Conservation (phyloP, 495 filamentous ascomycete genomes). For the Trichoderma erinaceum region DNA sequence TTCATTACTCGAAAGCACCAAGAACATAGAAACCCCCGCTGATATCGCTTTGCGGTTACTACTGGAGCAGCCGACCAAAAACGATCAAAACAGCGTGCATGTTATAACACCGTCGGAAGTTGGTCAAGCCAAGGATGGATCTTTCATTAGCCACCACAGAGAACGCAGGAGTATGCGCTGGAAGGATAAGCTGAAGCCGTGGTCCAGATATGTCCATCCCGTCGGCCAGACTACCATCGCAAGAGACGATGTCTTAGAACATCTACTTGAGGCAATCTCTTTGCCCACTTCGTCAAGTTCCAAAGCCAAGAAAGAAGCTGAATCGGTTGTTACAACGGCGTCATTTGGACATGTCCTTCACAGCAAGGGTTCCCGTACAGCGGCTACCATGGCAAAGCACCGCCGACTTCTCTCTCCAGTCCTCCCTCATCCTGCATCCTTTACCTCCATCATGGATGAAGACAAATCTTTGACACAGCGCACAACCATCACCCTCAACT, state of each 20-base stretch:
- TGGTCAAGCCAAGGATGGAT: not conserved
- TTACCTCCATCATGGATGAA: constrained; percentile 20
- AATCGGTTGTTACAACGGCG: constrained; percentile 1
- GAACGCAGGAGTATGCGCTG: constrained; percentile 29
- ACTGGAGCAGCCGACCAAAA: constrained; percentile 17
- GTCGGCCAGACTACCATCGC: not conserved
- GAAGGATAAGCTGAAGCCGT: constrained; percentile 36
- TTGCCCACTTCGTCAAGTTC: not conserved
- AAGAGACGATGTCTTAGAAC: not conserved
- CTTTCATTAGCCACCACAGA: not conserved
- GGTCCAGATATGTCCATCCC: constrained; percentile 32
- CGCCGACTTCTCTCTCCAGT: constrained; percentile 20
- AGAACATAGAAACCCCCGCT: constrained; percentile 25
- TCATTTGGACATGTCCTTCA: constrained; percentile 40
- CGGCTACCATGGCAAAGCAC: not conserved
- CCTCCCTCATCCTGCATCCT: constrained; percentile 23
- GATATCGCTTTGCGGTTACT: constrained; percentile 41
- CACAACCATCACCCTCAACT: constrained; percentile 19
- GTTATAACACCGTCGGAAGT: not conserved
- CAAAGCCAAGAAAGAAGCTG: not conserved
- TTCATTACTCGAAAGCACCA: not conserved
- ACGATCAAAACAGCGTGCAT: not conserved
- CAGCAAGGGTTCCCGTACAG: constrained; percentile 12
- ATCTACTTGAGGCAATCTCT: not conserved
- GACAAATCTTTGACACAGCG: constrained; percentile 11